phyloP scores from a whole-genome alignment of 1,284 basidiomycete species.

The Xanthoconium separans region DNA sequence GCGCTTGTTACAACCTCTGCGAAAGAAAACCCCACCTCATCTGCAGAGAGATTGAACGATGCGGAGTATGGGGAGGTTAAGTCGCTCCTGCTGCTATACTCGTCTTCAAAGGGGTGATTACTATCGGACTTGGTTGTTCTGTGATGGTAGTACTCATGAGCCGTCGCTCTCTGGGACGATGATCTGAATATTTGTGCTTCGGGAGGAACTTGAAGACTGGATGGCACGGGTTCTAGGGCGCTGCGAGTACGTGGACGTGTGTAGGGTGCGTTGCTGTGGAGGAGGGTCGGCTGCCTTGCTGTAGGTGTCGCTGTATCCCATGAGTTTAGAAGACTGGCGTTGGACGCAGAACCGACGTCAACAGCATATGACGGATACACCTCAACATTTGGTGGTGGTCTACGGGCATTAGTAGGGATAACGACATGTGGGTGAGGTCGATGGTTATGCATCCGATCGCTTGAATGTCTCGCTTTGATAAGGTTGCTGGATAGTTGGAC shows the following conservation, averaged over 20 bases:
- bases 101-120: constrained; percentile 15
- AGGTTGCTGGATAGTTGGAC: not conserved
- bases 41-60: constrained; percentile 19
- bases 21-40: constrained; percentile 28
- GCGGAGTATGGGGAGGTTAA: constrained; percentile 25
- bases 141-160: constrained; percentile 40
- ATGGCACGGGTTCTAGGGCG: constrained; percentile 33
- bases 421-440: constrained; percentile 40
- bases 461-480: not conserved
- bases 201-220: constrained; percentile 37
- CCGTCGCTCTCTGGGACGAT: constrained; percentile 40
- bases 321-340: constrained; percentile 6
- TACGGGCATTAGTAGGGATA: constrained; percentile 39
- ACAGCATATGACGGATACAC: constrained; percentile 28
- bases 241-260: constrained; percentile 39
- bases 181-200: constrained; percentile 55
- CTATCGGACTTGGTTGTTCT: constrained; percentile 39
- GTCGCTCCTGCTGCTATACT: constrained; percentile 9
- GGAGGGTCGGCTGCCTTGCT: constrained; percentile 12
- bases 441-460: constrained; percentile 31
- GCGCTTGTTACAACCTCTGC: not conserved
- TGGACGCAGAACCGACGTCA: constrained; percentile 18
- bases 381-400: constrained; percentile 27
- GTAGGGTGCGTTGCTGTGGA: constrained; percentile 6
- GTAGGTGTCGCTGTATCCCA: constrained; percentile 32